Conservation (phyloP, 139 green algal species). For the Volvox reticuliferus region DNA sequence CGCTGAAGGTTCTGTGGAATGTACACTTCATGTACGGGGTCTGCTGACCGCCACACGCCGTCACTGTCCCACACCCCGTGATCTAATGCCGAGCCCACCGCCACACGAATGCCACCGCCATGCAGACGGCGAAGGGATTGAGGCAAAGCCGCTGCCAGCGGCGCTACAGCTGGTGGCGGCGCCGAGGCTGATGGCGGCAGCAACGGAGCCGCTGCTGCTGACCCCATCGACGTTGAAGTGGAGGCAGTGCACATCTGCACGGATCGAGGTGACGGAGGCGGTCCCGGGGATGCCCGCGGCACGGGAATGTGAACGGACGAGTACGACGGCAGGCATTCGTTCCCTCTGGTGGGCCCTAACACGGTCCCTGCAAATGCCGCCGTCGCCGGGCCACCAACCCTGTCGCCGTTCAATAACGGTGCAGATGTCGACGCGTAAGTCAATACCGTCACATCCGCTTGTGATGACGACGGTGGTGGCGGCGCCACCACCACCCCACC, state of each 20-base stretch:
- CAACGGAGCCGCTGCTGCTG: not conserved
- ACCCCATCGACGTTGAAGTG: not conserved
- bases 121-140: not conserved
- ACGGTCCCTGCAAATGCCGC: not conserved
- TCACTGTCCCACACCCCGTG: constrained; percentile 52
- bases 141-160: not conserved
- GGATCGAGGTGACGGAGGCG: not conserved
- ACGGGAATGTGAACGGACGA: not conserved
- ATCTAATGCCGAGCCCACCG: constrained; percentile 48
- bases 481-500: not conserved
- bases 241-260: not conserved
- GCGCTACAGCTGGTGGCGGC: not conserved
- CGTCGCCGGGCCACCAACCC: not conserved
- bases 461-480: not conserved
- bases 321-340: not conserved
- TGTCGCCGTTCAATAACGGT: not conserved
- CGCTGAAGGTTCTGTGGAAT: constrained; percentile 64
- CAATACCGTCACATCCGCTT: not conserved
- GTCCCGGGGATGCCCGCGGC: not conserved
- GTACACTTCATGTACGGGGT: constrained; percentile 32
- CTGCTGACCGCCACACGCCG: constrained; percentile 41
- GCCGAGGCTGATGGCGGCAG: not conserved
- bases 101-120: not conserved
- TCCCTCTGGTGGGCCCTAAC: not conserved
- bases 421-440: not conserved